These are phyloP conservation scores for Gamarada debralockiae DNA, from an alignment of 495 filamentous ascomycete genomes.

Conservation along the genomic window DNA sequence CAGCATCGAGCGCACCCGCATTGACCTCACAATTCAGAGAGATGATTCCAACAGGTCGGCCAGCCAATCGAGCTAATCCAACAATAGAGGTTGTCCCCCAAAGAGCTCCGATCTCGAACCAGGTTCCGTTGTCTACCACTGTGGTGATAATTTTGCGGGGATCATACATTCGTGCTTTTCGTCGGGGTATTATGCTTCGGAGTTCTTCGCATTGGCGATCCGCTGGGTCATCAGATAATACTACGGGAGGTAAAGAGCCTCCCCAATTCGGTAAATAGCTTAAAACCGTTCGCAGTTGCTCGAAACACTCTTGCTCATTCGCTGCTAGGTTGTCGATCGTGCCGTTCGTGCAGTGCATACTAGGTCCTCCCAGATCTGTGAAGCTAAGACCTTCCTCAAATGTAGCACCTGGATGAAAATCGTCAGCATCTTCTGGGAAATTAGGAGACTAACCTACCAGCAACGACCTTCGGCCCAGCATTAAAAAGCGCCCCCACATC, in stretches of 20 bases:
- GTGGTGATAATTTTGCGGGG: slow-evolving; percentile 49
- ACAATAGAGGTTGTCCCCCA: slow-evolving; percentile 60
- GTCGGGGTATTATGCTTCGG: slow-evolving; percentile 52
- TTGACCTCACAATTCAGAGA: slow-evolving; percentile 57
- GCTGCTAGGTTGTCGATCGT: slow-evolving; percentile 62
- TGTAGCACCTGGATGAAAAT: slow-evolving; percentile 43
- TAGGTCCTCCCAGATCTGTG: slow-evolving; percentile 50
- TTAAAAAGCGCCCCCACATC: slow-evolving; percentile 60
- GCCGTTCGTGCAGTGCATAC: slow-evolving; percentile 60
- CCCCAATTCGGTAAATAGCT: slow-evolving; percentile 54
- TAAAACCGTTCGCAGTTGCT: slow-evolving; percentile 53
- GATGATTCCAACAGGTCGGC: slow-evolving; percentile 52
- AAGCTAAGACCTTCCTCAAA: slow-evolving; percentile 57
- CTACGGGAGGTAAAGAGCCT: slow-evolving; percentile 44
- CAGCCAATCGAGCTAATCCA: slow-evolving; percentile 52
- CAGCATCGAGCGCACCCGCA: slow-evolving; percentile 56
- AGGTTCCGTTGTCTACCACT: slow-evolving; percentile 50
- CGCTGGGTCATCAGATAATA: slow-evolving; percentile 41
- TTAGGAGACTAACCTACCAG: slow-evolving; percentile 42
- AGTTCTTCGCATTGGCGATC: slow-evolving; percentile 43
- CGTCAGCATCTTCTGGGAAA: slow-evolving; percentile 44
- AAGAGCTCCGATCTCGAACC: slow-evolving; percentile 58
- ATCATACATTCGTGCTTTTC: slow-evolving; percentile 57
- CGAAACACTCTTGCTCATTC: slow-evolving; percentile 56
- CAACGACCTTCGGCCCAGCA: slow-evolving; percentile 60